Percentiles rank a stretch among this genome's conserved stretches.
Evolutionary conservation across 1,284 basidiomycete species (phyloP).

Genomic region (Cystobasidiaceae sp.): DNA sequence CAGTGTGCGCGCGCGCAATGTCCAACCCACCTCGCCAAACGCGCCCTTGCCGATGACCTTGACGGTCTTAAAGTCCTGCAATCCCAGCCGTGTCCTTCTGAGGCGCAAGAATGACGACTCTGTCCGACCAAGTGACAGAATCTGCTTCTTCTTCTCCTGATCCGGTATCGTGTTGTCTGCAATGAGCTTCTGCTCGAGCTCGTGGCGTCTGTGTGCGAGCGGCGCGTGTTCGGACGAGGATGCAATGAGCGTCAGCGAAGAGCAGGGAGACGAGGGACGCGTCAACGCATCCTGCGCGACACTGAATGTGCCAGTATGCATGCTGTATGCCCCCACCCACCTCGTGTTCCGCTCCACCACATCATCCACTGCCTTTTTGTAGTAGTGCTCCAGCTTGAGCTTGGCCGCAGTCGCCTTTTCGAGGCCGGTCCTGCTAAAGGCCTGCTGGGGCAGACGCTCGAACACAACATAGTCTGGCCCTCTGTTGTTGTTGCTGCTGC

Average conservation of each 20-base stretch:
- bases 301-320: background rate
- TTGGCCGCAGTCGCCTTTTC: slow-evolving; percentile 93
- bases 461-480: slow-evolving; percentile 84
- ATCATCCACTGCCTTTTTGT: slow-evolving; percentile 89
- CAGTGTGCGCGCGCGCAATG: too few species aligned
- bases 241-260: background rate
- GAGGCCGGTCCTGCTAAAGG: slow-evolving; percentile 80
- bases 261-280: background rate
- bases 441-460: slow-evolving; percentile 67
- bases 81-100: slow-evolving; percentile 82
- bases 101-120: slow-evolving; percentile 83
- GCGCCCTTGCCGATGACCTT: slow-evolving; percentile 99
- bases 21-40: slow-evolving; percentile 78
- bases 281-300: background rate
- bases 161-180: slow-evolving; percentile 52
- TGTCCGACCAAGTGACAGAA: slow-evolving; percentile 80
- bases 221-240: too few species aligned
- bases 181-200: slow-evolving; percentile 81
- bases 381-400: slow-evolving; percentile 94
- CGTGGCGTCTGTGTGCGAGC: slow-evolving; percentile 63
- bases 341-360: slow-evolving; percentile 82
- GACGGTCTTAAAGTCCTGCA: slow-evolving; percentile 90
- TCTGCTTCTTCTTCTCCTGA: slow-evolving; percentile 62
- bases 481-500: too few species aligned
- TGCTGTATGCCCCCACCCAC: slow-evolving; percentile 55